These are phyloP conservation scores for Penicillium arizonense DNA, from an alignment of 495 filamentous ascomycete species.

Conservation along the genomic window DNA sequence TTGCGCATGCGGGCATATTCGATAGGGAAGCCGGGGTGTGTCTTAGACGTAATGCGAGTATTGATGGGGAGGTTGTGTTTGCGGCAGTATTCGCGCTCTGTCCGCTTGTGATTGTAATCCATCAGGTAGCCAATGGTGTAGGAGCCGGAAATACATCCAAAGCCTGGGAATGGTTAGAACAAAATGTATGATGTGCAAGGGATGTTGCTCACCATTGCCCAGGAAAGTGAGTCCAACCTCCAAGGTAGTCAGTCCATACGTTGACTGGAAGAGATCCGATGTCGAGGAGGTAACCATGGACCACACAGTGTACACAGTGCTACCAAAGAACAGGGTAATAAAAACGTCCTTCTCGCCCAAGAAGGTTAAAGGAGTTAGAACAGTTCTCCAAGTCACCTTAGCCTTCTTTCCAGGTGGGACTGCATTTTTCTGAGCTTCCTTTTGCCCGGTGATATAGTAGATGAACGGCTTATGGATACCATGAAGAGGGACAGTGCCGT, in stretches of 20 bases:
- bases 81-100: conserved; percentile 37
- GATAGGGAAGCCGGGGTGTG: conserved; percentile 48
- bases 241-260: conserved; percentile 32
- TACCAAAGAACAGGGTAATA: conserved; percentile 43
- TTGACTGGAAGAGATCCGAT: conserved; percentile 33
- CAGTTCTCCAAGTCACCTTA: conserved; percentile 34
- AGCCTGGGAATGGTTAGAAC: no score
- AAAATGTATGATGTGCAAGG: no score
- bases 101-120: conserved; percentile 37
- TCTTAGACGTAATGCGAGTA: conserved; percentile 37
- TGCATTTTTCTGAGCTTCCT: conserved; percentile 16
- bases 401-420: conserved; percentile 16
- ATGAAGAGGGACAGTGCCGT: conserved; percentile 50
- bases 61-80: conserved; percentile 38
- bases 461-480: conserved; percentile 39
- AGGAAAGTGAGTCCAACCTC: conserved; percentile 43
- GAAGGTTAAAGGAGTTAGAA: conserved; percentile 38
- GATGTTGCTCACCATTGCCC: conserved; percentile 42
- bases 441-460: conserved; percentile 34
- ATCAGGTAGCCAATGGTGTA: conserved; percentile 38
- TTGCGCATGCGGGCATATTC: conserved; percentile 48
- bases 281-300: conserved; percentile 51
- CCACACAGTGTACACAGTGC: conserved; percentile 50
- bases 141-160: conserved; percentile 37
- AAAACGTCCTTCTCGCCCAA: conserved; percentile 45